Evolutionary conservation across 345 rosid genomes (phyloP).

Genomic region (Reutealis trisperma): DNA sequence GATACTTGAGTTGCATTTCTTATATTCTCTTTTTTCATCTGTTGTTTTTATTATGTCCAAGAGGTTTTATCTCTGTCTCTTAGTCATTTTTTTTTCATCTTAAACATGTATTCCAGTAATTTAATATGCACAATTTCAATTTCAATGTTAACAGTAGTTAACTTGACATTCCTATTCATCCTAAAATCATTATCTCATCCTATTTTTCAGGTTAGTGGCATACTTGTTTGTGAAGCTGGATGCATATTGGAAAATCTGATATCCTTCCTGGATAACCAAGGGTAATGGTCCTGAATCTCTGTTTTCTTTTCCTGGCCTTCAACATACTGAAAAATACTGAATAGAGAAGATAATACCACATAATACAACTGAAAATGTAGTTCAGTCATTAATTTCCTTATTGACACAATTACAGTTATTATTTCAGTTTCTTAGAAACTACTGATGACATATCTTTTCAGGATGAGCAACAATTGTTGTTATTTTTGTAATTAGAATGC

Average conservation of each 20-base stretch:
- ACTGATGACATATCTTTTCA: not conserved
- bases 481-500: not conserved
- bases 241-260: constrained; percentile 91
- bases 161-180: not conserved
- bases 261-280: constrained; percentile 73
- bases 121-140: not conserved
- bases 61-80: not conserved
- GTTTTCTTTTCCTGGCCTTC: constrained; percentile 6
- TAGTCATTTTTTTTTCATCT: not conserved
- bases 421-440: not conserved
- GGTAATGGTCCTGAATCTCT: constrained; percentile 45
- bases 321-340: not conserved
- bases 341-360: not conserved
- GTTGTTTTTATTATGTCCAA: not conserved
- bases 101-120: not conserved
- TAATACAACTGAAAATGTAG: not conserved
- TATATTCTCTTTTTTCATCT: not conserved
- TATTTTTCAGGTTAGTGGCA: constrained; percentile 72
- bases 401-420: not conserved
- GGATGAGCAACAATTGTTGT: not conserved
- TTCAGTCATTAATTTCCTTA: constrained; percentile 9
- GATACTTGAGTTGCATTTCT: not conserved
- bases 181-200: constrained; percentile 7
- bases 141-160: not conserved
- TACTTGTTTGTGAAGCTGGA: constrained; percentile 95